Evolutionary conservation across 2,329 filamentous ascomycete genomes (phyloP).

Genomic region (Xylaria polymorpha): DNA sequence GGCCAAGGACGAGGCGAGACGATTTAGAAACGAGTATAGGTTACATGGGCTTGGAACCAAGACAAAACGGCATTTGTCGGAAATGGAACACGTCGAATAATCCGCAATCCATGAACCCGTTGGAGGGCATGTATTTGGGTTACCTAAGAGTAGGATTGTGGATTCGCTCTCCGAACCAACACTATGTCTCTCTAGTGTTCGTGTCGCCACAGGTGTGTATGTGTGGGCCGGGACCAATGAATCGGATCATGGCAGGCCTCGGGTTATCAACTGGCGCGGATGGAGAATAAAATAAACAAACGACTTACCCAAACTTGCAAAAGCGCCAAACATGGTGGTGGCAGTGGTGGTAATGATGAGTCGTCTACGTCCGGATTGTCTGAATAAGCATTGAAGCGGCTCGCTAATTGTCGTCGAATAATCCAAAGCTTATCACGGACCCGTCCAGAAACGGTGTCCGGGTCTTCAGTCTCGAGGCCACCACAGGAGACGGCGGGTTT

Average conservation of each 20-base stretch:
- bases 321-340: conserved; percentile 46
- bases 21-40: background rate
- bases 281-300: conserved; percentile 18
- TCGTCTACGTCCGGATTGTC: conserved; percentile 30
- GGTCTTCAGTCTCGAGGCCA: conserved; percentile 15
- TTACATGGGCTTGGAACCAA: background rate
- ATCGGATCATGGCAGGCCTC: conserved; percentile 1
- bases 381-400: conserved; percentile 15
- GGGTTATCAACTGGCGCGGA: background rate
- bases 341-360: conserved; percentile 14
- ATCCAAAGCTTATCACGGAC: conserved; percentile 20
- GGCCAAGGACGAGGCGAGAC: background rate
- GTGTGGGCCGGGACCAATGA: conserved; percentile 25
- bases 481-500: conserved; percentile 12
- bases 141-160: conserved; percentile 13
- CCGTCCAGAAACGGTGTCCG: conserved; percentile 26
- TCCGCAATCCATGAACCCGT: background rate
- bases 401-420: conserved; percentile 12
- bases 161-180: conserved; percentile 28
- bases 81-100: background rate
- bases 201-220: conserved; percentile 12
- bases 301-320: conserved; percentile 49
- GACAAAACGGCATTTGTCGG: background rate
- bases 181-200: background rate
- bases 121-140: background rate